A percentile compares a stretch with the other conserved stretches of the same genome.
Evolutionary conservation across 2,329 filamentous ascomycete genomes (phyloP).

Genomic region (Pseudodiploospora longispora): DNA sequence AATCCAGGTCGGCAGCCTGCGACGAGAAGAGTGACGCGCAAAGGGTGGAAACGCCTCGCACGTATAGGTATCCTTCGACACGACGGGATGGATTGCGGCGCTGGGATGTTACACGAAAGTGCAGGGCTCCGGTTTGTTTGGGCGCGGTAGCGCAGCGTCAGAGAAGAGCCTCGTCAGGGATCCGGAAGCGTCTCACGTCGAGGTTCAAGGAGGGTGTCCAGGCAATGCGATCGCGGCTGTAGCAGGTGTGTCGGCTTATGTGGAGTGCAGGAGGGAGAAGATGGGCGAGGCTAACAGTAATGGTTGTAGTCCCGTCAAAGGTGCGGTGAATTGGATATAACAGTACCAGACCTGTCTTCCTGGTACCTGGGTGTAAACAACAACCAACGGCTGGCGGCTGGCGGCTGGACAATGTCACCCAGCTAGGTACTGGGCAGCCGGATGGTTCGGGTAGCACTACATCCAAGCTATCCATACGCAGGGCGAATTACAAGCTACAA

Average conservation of each 20-base stretch:
- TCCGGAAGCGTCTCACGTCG: slow-evolving; percentile 7
- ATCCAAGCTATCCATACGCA: too few species aligned
- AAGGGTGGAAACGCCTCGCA: slow-evolving; percentile 4
- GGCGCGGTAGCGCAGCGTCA: slow-evolving; percentile 5
- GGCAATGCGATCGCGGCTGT: slow-evolving; percentile 6
- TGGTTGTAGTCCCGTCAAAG: not conserved
- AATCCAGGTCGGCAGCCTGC: not conserved
- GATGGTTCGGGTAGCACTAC: too few species aligned
- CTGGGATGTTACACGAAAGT: slow-evolving; percentile 9
- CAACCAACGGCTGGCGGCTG: too few species aligned
- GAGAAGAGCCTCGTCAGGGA: slow-evolving; percentile 2
- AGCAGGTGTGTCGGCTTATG: slow-evolving; percentile 7
- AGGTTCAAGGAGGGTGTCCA: slow-evolving; percentile 4
- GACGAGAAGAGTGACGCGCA: slow-evolving; percentile 1
- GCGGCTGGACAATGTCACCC: too few species aligned
- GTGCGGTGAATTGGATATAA: not conserved
- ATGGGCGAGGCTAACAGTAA: slow-evolving; percentile 6
- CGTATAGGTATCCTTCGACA: not conserved
- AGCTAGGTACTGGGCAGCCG: too few species aligned
- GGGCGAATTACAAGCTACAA: too few species aligned
- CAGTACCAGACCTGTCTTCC: too few species aligned
- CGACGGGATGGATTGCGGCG: slow-evolving; percentile 8
- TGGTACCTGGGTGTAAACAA: not conserved
- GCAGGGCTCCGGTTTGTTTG: slow-evolving; percentile 7
- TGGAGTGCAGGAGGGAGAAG: slow-evolving; percentile 9